Evolutionary conservation across 768 basidiomycete species (phyloP).

Genomic region (Boletus speciosus): DNA sequence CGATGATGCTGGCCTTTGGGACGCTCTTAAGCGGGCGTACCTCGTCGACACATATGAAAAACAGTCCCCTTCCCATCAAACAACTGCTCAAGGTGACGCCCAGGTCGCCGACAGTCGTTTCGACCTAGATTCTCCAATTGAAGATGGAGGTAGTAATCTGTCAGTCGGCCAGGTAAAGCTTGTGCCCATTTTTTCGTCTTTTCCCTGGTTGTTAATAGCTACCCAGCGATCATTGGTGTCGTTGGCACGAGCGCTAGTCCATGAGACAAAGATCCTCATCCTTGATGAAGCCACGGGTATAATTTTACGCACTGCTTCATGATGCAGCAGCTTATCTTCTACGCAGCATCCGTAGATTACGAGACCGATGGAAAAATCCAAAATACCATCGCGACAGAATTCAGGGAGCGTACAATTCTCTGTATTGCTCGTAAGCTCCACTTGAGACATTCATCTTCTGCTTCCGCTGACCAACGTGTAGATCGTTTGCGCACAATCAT

Average conservation of each 20-base stretch:
- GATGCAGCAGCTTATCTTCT: neutral
- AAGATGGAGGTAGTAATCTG: conserved; percentile 83
- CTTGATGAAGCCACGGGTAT: conserved; percentile 86
- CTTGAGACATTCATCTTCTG: neutral
- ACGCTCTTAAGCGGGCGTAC: conserved; percentile 82
- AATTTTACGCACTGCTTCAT: neutral
- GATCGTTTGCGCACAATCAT: conserved; percentile 88
- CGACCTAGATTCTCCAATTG: conserved; percentile 77
- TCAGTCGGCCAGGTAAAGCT: conserved; percentile 54
- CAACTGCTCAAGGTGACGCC: conserved; percentile 36
- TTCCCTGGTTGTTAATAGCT: conserved; percentile 32
- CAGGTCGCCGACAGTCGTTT: conserved; percentile 51
- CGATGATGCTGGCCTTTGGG: conserved; percentile 81
- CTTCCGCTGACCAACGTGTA: conserved; percentile 21
- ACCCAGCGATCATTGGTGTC: conserved; percentile 76
- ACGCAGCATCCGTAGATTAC: conserved; percentile 75
- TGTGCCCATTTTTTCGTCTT: neutral
- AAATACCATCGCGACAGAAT: conserved; percentile 81
- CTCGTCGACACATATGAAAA: conserved; percentile 56
- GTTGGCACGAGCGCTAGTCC: conserved; percentile 85
- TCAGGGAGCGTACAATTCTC: conserved; percentile 78
- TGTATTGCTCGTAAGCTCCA: conserved; percentile 76
- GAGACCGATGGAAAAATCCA: conserved; percentile 92
- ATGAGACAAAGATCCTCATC: conserved; percentile 79
- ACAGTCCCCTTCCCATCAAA: conserved; percentile 26